Percentiles rank a stretch among this genome's conserved stretches.
Evolutionary conservation across 2,329 filamentous ascomycete genomes (phyloP).

Genomic region (Hortaea sp.): DNA sequence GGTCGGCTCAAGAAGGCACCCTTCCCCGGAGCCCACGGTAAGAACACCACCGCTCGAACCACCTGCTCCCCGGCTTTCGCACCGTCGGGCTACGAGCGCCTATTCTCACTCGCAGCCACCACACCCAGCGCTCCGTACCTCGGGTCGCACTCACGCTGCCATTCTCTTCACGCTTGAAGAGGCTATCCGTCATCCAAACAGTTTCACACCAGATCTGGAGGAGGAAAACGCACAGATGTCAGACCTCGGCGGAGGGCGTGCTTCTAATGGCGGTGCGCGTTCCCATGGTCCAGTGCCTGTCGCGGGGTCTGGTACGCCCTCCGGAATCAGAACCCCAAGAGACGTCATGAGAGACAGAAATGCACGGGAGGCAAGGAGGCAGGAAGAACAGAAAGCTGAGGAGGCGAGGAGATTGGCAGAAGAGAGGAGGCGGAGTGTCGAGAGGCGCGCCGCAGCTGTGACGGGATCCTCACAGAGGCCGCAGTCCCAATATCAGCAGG

Average conservation of each 20-base stretch:
- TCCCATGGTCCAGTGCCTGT: conserved; percentile 45
- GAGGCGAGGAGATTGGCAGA: conserved; percentile 38
- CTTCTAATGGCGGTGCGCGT: conserved; percentile 47
- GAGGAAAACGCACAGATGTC: conserved; percentile 93
- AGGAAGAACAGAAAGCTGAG: conserved; percentile 47
- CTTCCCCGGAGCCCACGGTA: too few relatives aligned
- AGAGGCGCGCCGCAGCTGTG: conserved; percentile 46
- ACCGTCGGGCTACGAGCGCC: conserved; percentile 24
- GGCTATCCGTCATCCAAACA: conserved; percentile 69
- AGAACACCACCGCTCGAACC: conserved; percentile 9
- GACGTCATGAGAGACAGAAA: conserved; percentile 85
- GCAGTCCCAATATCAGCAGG: conserved; percentile 19
- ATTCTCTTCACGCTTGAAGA: conserved; percentile 90
- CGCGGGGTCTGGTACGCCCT: conserved; percentile 34
- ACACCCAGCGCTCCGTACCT: conserved; percentile 58
- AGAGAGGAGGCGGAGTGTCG: conserved; percentile 42
- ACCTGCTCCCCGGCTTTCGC: conserved; percentile 16
- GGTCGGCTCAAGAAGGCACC: conserved; percentile 25
- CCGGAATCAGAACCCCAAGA: conserved; percentile 68
- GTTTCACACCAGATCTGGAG: conserved; percentile 71
- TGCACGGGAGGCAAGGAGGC: conserved; percentile 61
- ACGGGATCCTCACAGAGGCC: conserved; percentile 12
- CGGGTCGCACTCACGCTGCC: conserved; percentile 73
- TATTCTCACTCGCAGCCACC: conserved; percentile 27
- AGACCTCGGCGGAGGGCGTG: conserved; percentile 58